Evolutionary conservation across 1,139 yeast species (phyloP), one percentile per base, ranked within the genome.

Genomic region (Meyerozyma sp.): DNA sequence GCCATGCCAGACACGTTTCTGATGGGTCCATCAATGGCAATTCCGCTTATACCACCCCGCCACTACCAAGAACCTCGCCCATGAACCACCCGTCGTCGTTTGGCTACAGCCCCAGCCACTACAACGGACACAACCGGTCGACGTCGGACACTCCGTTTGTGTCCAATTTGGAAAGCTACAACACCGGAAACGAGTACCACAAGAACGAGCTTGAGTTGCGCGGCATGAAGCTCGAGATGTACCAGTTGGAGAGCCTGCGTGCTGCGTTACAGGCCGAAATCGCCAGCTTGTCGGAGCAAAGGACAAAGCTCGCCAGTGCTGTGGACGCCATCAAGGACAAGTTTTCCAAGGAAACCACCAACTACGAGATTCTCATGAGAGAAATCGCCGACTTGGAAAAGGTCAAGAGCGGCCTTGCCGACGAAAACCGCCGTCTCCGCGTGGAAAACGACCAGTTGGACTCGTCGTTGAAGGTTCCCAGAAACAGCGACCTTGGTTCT

Each of bases 31-130:
- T 42, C 11, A 52, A 56, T 44, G 56, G 55, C 23, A 65, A 65
- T 8, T 62, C 68, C 14, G 68, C 75, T 1, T 70, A 61, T 50
- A 64, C 69, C 4, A 73, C 79, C 0, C 79, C 80, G 4, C 78
- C 79, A 14, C 57, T 75, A 9, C 74, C 73, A 8, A 48, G 50
- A 32, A 48, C 56, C 11, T 56, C 63, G 11, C 59, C 61, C 8
- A 42, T 52, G 36, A 49, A 44, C 13, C 51, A 44, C 13, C 29
- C 47, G 25, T 36, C 38, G 34, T 18, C 37, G n/a, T 29, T 28
- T 13, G 27, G 28, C 11, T 20, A 10, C 34, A 34, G 37, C 21
- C 37, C 37, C 11, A 34, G n/a, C 16, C 14, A 34, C 21, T 45
- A 42, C 27, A 47, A 57, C 34, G 62, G 56, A 8, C 75, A 66